Base-by-base conservation (phyloP, 2,329 filamentous ascomycete genomes). In the Fusarium sp. region DNA sequence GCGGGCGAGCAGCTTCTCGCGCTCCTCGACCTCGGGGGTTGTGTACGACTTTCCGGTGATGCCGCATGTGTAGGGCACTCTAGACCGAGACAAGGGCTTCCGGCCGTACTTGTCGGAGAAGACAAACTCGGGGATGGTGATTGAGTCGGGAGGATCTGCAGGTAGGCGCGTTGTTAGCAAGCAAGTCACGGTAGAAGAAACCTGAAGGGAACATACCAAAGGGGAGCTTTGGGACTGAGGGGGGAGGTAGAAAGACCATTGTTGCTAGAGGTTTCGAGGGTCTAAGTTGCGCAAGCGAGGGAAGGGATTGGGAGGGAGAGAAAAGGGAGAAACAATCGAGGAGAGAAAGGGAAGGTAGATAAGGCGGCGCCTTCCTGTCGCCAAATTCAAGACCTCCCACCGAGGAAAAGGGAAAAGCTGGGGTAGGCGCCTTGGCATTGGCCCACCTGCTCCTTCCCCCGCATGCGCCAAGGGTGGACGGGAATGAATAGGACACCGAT, bases 41-140 rank as follows among this genome's bases (percentile, higher is more conserved):
- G 87, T 87, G 77, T 90, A 92, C 4, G 87, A 86, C 76, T 86
- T 89, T 54, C 91, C 91, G 0, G 89, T 89, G 31, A 95, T 71
- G 16, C 91, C 93, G 75, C 92, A 95, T 33, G 90, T 93, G 79
- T 91, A 96, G 1, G 92, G 91, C 59, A 90, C 86, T 49, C 83
- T 83, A 18, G 92, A 90, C 66, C 87, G 83, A 31, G 85, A 83
- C 9, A 91, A 79, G 9, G 91, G 84, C 56, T 82, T 79, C 50
- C 92, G 87, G 34, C 91, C 92, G 74, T 92, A 86, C 49, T 84
- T 80, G 73, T 95, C 92, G 72, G 89, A 86, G 65, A 89, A 86
- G 82, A 96, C 89, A 79, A 96, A 96, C 56, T 95, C 88, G 69
- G 86, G 85, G 62, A 96, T 85, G 5, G 92, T 85, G 71, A 96